Conservation (phyloP, 768 basidiomycete species). For the Russula ochroleuca region DNA sequence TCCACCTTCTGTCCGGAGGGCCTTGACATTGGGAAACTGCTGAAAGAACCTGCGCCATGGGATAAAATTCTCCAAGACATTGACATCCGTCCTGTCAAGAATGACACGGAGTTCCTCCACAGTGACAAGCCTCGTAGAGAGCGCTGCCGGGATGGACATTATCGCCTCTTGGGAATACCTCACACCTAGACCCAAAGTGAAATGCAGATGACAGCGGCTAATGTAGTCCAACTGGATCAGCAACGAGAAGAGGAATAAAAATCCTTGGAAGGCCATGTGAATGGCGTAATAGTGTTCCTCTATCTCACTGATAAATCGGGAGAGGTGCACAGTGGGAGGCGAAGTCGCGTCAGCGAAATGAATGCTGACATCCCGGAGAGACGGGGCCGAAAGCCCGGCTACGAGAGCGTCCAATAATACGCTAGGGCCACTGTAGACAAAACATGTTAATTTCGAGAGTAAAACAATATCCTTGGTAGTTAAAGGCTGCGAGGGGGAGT, state of each 20-base stretch:
- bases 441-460: neutral
- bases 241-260: neutral
- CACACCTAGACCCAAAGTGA: neutral
- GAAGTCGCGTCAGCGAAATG: fast-evolving
- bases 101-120: neutral
- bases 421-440: neutral
- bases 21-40: neutral
- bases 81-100: neutral
- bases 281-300: too few species aligned
- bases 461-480: neutral
- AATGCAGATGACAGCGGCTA: neutral
- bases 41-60: neutral
- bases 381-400: neutral
- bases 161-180: too few species aligned
- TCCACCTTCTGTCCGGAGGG: neutral
- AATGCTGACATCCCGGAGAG: neutral
- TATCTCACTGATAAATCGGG: neutral
- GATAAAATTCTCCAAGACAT: too few species aligned
- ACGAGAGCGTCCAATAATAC: neutral
- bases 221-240: neutral
- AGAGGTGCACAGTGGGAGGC: neutral
- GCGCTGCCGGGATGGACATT: too few species aligned
- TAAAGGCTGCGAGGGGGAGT: neutral
- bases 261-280: neutral
- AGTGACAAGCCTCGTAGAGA: neutral